These are phyloP conservation scores for Dactylis glomerata DNA, from an alignment of 176 grass and related monocot species.

Conservation along the genomic window DNA sequence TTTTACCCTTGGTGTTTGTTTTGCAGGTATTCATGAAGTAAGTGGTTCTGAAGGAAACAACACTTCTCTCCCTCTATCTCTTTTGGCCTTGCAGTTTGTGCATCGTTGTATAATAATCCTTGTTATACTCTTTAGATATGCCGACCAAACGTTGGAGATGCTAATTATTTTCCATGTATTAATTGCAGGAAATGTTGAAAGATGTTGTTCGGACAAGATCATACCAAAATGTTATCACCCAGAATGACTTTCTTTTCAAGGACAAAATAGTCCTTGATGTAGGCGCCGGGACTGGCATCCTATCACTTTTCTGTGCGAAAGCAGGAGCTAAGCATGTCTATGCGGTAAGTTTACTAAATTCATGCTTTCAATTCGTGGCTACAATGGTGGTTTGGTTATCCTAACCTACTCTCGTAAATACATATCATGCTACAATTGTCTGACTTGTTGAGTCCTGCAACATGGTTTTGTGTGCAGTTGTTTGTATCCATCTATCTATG, in stretches of 20 bases:
- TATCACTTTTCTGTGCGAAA: slow-evolving; percentile 97
- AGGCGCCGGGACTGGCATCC: slow-evolving; percentile 88
- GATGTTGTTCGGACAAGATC: slow-evolving; percentile 81
- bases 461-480: not conserved
- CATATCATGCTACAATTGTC: no score
- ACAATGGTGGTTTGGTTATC: not conserved
- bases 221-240: slow-evolving; percentile 93
- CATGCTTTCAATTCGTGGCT: not conserved
- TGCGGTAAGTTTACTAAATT: slow-evolving; percentile 47
- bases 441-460: not conserved
- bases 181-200: slow-evolving; percentile 94
- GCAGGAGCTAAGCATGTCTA: slow-evolving; percentile 99
- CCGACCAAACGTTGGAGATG: not conserved
- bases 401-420: not conserved
- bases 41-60: slow-evolving; percentile 28
- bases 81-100: not conserved
- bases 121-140: not conserved
- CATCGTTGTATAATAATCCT: not conserved
- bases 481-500: not conserved
- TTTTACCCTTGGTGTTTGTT: slow-evolving; percentile 22
- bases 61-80: not conserved
- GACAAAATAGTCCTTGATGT: slow-evolving; percentile 96
- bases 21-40: slow-evolving; percentile 99
- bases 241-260: slow-evolving; percentile 88
- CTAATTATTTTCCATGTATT: slow-evolving; percentile 7